Percentiles rank a stretch among this genome's conserved stretches.
Conservation (phyloP, 2,329 filamentous ascomycete species). For the Aspergillus candidus region DNA sequence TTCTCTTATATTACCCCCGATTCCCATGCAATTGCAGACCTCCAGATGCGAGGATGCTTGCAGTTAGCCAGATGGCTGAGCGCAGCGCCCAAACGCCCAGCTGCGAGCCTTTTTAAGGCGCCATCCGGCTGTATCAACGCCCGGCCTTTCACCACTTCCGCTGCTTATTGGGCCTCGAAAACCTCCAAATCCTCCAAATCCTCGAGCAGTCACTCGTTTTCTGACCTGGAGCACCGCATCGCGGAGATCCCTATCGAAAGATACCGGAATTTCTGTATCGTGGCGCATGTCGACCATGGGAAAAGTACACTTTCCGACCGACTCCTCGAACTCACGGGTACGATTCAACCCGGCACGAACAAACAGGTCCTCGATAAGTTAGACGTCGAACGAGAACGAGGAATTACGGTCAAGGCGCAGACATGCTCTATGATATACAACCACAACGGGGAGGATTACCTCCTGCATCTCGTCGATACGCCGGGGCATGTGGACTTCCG, state of each 20-base stretch:
- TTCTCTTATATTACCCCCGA: not conserved
- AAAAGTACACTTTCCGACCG: conserved; percentile 94
- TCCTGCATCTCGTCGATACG: conserved; percentile 92
- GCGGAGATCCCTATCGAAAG: conserved; percentile 47
- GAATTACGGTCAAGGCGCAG: conserved; percentile 98
- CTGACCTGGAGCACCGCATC: conserved; percentile 55
- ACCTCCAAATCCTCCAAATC: conserved; percentile 13
- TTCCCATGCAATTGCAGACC: conserved; percentile 31
- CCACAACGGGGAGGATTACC: conserved; percentile 76
- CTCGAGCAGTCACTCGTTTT: conserved; percentile 20
- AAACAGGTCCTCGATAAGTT: conserved; percentile 97
- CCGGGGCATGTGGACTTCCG: conserved; percentile 97
- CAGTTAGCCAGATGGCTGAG: conserved; percentile 43
- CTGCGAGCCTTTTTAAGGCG: conserved; percentile 25
- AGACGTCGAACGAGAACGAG: conserved; percentile 90
- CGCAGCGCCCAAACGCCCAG: conserved; percentile 31
- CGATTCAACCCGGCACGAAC: conserved; percentile 77
- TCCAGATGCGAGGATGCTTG: conserved; percentile 44
- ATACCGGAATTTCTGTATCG: conserved; percentile 93
- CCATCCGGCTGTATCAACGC: conserved; percentile 19
- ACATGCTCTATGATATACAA: conserved; percentile 98
- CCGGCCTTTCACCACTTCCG: conserved; percentile 29
- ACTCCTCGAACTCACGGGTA: conserved; percentile 87
- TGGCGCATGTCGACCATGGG: conserved; percentile 97
- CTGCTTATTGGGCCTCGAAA: conserved; percentile 12